Percentiles rank a stretch among this genome's conserved stretches.
phyloP scores from a whole-genome alignment of 768 basidiomycete genomes.

The Polyporus arcularius region DNA sequence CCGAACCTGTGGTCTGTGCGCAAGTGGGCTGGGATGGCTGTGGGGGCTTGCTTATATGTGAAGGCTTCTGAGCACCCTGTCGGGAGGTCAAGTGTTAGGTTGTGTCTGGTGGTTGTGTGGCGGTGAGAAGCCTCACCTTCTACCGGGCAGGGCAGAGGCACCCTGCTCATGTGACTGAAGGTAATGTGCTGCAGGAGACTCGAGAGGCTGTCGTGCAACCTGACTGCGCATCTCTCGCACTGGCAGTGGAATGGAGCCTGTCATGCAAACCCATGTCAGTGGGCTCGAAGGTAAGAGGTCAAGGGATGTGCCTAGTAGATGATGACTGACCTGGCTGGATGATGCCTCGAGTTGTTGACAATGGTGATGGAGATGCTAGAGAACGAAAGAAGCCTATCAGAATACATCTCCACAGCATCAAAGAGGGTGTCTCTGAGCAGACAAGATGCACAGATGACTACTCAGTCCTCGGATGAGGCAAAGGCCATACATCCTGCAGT shows the following conservation, averaged over 20 bases:
- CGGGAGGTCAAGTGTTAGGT: neutral
- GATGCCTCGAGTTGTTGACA: conserved; percentile 2
- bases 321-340: conserved; percentile 4
- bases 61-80: neutral
- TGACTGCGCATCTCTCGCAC: conserved; percentile 12
- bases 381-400: neutral
- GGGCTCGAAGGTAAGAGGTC: neutral
- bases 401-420: neutral
- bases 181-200: conserved; percentile 16
- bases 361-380: conserved; percentile 17
- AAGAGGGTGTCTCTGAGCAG: too few species aligned
- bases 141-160: conserved; percentile 18
- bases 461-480: too few species aligned
- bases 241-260: conserved; percentile 7
- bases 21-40: conserved; percentile 2
- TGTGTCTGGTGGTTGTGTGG: neutral
- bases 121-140: conserved; percentile 9
- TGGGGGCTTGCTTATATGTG: neutral
- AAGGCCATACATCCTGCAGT: too few species aligned
- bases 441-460: too few species aligned
- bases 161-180: conserved; percentile 18
- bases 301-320: neutral
- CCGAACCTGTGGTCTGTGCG: conserved; percentile 1
- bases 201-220: conserved; percentile 3
- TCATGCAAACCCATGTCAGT: neutral